Evolutionary conservation across 768 basidiomycete genomes (phyloP).

Genomic region (Hypholoma fasciculare): DNA sequence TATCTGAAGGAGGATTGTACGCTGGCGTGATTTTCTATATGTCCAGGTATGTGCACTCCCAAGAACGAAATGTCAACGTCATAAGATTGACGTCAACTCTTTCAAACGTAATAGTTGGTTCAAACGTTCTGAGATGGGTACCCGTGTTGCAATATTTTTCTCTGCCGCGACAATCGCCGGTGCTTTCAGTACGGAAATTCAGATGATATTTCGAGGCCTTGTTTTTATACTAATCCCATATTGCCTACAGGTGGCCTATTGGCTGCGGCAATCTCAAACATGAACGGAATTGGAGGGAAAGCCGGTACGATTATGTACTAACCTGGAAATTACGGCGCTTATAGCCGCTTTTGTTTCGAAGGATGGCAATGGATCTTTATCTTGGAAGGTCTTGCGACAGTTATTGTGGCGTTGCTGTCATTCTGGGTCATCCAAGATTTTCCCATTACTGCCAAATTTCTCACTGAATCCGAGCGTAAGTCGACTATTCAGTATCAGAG

Average conservation of each 20-base stretch:
- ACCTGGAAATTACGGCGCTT: not conserved
- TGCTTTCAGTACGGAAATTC: conserved; percentile 55
- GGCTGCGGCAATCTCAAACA: conserved; percentile 66
- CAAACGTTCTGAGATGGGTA: conserved; percentile 71
- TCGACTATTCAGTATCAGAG: not conserved
- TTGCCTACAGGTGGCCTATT: conserved; percentile 52
- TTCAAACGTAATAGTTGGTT: conserved; percentile 58
- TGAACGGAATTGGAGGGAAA: conserved; percentile 67
- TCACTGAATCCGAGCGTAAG: conserved; percentile 61
- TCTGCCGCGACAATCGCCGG: conserved; percentile 79
- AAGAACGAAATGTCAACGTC: too few species aligned
- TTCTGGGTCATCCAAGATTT: conserved; percentile 81
- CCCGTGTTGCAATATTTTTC: conserved; percentile 80
- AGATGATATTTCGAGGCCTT: not conserved
- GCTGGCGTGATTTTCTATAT: conserved; percentile 63
- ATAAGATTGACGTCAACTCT: not conserved
- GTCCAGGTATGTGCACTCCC: conserved; percentile 39
- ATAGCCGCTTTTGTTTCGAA: conserved; percentile 4
- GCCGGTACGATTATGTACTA: conserved; percentile 34
- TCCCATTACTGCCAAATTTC: conserved; percentile 71
- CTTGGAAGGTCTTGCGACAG: conserved; percentile 69
- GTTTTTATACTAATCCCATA: not conserved
- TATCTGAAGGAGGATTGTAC: conserved; percentile 59
- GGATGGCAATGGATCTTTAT: conserved; percentile 77
- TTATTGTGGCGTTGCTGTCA: conserved; percentile 55